Percentiles rank a stretch among this genome's conserved stretches.
phyloP scores from a whole-genome alignment of 108 stramenopile genomes.

The Cyclotella atomus region DNA sequence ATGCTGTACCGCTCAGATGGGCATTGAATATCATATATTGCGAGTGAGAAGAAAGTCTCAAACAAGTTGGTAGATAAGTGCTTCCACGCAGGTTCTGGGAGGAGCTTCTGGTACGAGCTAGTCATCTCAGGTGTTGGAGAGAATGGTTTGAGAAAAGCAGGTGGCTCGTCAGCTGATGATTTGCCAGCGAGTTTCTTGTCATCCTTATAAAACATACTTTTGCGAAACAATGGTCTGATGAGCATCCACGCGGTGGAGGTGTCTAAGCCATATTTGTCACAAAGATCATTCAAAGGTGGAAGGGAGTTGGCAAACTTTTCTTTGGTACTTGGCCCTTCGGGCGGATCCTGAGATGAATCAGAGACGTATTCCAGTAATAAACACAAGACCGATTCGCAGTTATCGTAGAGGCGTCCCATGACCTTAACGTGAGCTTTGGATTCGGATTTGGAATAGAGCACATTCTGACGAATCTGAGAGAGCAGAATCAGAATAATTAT shows the following conservation, averaged over 20 bases:
- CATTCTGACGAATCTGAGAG: conserved; percentile 67
- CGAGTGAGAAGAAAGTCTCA: conserved; percentile 70
- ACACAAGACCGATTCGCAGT: conserved; percentile 71
- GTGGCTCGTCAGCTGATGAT: conserved; percentile 17
- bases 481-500: conserved; percentile 79
- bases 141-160: conserved; percentile 35
- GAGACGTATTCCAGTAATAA: conserved; percentile 84
- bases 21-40: conserved; percentile 77
- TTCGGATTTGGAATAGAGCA: conserved; percentile 63
- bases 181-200: conserved; percentile 39
- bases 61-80: conserved; percentile 64
- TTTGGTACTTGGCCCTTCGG: conserved; percentile 36
- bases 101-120: conserved; percentile 33
- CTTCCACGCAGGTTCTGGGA: conserved; percentile 57
- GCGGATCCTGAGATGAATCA: conserved; percentile 42
- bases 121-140: conserved; percentile 21
- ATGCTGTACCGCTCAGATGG: conserved; percentile 69
- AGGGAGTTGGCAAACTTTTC: conserved; percentile 60
- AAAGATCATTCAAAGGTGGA: conserved; percentile 64
- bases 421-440: conserved; percentile 75
- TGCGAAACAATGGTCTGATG: conserved; percentile 62
- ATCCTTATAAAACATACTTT: conserved; percentile 41
- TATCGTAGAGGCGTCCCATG: conserved; percentile 80
- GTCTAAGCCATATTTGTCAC: conserved; percentile 60
- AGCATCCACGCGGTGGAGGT: conserved; percentile 74